Percentiles rank a stretch among this genome's conserved stretches.
phyloP scores from a whole-genome alignment of 78 protist species.

The Isochrysis galbana region DNA sequence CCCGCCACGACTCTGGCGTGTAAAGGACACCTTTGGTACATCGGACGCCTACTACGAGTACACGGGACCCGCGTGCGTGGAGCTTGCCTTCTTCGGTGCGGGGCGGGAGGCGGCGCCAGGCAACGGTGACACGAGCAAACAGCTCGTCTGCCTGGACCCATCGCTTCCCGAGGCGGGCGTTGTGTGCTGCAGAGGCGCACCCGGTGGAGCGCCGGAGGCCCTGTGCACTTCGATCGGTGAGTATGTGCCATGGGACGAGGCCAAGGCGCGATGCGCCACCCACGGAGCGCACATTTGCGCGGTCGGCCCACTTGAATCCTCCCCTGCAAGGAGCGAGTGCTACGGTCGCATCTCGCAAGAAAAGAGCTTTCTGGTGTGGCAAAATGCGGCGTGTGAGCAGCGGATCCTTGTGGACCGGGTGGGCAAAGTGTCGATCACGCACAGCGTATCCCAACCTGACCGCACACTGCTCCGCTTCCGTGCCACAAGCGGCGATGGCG shows the following conservation, averaged over 20 bases:
- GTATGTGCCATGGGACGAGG: neutral
- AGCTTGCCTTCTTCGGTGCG: neutral
- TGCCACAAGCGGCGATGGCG: no score
- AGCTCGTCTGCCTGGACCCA: neutral
- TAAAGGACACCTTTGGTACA: neutral
- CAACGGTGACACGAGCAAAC: neutral
- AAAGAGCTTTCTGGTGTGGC: no score
- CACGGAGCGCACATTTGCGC: no score
- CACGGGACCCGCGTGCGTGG: slow-evolving; percentile 4
- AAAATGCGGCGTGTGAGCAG: no score
- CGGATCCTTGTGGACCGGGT: no score
- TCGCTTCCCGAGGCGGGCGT: neutral
- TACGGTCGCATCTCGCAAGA: no score
- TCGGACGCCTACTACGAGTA: neutral
- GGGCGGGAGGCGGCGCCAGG: neutral
- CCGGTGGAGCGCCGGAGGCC: neutral
- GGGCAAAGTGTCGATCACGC: no score
- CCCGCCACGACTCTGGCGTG: neutral
- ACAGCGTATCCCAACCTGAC: no score
- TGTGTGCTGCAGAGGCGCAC: neutral
- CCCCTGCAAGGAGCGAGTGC: no score
- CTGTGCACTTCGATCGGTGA: neutral
- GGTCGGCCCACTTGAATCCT: no score
- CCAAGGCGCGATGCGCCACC: neutral
- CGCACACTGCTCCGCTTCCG: no score